These are phyloP conservation scores for Fistulinella prunicolor DNA, from an alignment of 768 basidiomycete species.

Conservation along the genomic window DNA sequence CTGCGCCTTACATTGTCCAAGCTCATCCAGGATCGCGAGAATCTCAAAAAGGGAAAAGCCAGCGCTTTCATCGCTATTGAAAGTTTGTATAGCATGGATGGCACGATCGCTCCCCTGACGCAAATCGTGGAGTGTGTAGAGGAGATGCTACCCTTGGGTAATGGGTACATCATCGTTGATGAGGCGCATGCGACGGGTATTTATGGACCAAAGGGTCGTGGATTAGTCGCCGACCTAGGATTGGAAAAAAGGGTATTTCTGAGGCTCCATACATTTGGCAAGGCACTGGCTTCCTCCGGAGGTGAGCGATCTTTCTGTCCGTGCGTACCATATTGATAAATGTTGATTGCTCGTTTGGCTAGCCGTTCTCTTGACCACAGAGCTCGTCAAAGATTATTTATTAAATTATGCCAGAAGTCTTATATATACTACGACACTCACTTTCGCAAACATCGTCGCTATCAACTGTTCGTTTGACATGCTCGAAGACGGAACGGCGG, in stretches of 20 bases:
- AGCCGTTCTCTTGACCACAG: constrained; percentile 77
- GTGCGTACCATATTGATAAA: neutral
- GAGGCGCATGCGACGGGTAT: constrained; percentile 94
- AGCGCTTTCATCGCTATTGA: constrained; percentile 84
- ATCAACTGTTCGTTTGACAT: constrained; percentile 78
- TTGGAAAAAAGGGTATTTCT: constrained; percentile 71
- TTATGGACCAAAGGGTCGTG: constrained; percentile 76
- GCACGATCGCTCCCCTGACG: constrained; percentile 75
- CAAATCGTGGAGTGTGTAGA: constrained; percentile 66
- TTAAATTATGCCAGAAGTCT: constrained; percentile 90
- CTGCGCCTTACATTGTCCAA: constrained; percentile 44
- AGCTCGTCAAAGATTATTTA: constrained; percentile 75
- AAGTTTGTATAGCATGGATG: constrained; percentile 94
- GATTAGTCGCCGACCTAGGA: constrained; percentile 67
- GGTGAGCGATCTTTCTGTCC: constrained; percentile 48
- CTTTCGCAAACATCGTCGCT: constrained; percentile 72
- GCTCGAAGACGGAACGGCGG: constrained; percentile 63
- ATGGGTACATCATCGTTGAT: constrained; percentile 78
- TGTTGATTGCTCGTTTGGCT: neutral
- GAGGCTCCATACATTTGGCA: constrained; percentile 89
- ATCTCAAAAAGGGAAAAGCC: constrained; percentile 36
- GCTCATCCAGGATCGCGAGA: constrained; percentile 38
- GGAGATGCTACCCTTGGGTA: constrained; percentile 54
- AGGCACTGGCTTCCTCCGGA: constrained; percentile 81
- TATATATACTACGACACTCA: constrained; percentile 88